Conservation (phyloP, 1,284 basidiomycete species). For the Schizophyllum commune region DNA sequence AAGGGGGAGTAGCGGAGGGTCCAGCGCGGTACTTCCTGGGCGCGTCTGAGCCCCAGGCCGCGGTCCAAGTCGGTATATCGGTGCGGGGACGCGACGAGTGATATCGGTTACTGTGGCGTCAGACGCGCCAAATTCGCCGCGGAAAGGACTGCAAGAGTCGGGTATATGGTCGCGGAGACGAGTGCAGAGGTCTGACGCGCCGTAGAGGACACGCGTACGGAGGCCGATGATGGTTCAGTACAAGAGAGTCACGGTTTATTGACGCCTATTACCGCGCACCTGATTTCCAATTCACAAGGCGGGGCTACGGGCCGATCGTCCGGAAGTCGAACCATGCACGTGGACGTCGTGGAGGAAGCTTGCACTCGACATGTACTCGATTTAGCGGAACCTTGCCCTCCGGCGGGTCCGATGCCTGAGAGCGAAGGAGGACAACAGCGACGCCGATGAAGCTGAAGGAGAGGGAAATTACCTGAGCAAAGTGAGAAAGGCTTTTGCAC, state of each 20-base stretch:
- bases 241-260: not conserved
- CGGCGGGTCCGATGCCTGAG: too few species aligned
- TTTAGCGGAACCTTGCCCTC: too few species aligned
- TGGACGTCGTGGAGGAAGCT: too few species aligned
- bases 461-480: too few species aligned
- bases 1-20: not conserved
- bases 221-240: not conserved
- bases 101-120: not conserved
- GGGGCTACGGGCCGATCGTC: not conserved
- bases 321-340: not conserved
- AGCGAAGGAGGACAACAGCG: too few species aligned
- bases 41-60: too few species aligned
- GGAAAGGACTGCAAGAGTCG: not conserved
- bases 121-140: not conserved
- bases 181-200: not conserved
- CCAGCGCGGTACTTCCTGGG: not conserved
- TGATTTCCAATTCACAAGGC: not conserved
- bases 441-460: too few species aligned
- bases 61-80: not conserved
- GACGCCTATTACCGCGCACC: not conserved
- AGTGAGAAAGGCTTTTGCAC: too few species aligned
- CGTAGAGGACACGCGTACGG: not conserved
- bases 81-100: not conserved
- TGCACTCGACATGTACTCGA: too few species aligned
- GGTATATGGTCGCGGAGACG: not conserved